phyloP scores from a whole-genome alignment of 2,329 filamentous ascomycete genomes.

The Xylariomycetidae sp. region DNA sequence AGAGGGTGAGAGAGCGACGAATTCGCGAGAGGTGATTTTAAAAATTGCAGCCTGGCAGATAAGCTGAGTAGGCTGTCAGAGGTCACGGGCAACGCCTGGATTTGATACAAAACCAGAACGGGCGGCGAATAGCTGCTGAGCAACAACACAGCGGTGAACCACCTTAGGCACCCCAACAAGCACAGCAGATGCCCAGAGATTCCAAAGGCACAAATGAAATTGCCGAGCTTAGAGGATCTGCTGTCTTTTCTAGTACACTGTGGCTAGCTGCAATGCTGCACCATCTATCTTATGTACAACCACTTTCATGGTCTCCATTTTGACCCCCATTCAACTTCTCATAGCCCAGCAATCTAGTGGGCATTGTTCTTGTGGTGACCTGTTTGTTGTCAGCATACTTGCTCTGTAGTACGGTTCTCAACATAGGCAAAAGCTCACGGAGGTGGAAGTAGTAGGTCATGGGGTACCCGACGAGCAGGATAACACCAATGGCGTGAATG shows the following conservation, averaged over 20 bases:
- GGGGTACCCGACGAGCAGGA: slow-evolving; percentile 81
- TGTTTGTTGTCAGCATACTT: slow-evolving; percentile 33
- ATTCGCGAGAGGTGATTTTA: too few relatives aligned
- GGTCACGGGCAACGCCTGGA: too few relatives aligned
- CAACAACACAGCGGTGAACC: too few relatives aligned
- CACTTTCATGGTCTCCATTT: slow-evolving; percentile 11
- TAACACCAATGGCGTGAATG: slow-evolving; percentile 73
- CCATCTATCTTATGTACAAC: slow-evolving; percentile 25
- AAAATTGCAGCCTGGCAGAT: too few relatives aligned
- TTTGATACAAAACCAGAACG: too few relatives aligned
- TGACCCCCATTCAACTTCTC: slow-evolving; percentile 2
- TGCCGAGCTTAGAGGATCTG: slow-evolving; percentile 6
- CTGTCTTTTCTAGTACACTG: slow-evolving; percentile 24
- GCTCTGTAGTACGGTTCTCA: neutral
- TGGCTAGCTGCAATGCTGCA: slow-evolving; percentile 11
- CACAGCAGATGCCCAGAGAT: too few relatives aligned
- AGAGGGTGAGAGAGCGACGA: too few relatives aligned
- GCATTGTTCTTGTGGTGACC: slow-evolving; percentile 99
- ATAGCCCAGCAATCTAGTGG: slow-evolving; percentile 56
- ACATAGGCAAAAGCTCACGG: slow-evolving; percentile 56
- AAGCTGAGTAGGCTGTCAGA: too few relatives aligned
- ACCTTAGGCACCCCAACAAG: too few relatives aligned
- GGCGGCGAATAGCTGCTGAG: too few relatives aligned
- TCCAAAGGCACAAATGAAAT: slow-evolving; percentile 10
- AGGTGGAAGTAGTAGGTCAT: slow-evolving; percentile 99